Evolutionary conservation across 352 stramenopile species (phyloP).

Genomic region (Pythium monospermum): DNA sequence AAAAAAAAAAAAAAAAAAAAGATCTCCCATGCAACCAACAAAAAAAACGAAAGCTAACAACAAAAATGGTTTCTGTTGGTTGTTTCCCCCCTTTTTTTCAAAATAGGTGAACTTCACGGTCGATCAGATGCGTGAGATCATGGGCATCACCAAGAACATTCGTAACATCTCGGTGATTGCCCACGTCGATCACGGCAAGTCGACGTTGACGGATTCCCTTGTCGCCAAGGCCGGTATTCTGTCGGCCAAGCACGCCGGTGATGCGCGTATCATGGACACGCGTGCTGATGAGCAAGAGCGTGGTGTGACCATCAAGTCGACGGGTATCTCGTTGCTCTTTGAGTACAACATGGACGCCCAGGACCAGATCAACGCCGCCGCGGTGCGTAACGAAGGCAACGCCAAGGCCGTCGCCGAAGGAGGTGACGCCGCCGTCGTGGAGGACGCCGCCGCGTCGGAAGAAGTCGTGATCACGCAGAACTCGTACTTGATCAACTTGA

Average conservation of each 20-base stretch:
- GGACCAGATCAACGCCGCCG: constrained; percentile 74
- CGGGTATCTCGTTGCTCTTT: constrained; percentile 99
- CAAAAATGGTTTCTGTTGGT: no score
- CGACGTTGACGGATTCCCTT: constrained; percentile 97
- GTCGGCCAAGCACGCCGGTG: constrained; percentile 96
- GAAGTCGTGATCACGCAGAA: constrained; percentile 94
- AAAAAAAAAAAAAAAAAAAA: no score
- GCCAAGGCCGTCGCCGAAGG: constrained; percentile 34
- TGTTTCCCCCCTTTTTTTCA: neutral
- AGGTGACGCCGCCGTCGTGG: constrained; percentile 19
- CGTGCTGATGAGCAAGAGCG: constrained; percentile 99
- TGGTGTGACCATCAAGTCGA: constrained; percentile 99
- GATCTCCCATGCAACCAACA: no score
- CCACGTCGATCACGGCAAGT: constrained; percentile 99
- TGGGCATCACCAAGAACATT: constrained; percentile 99
- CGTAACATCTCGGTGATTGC: constrained; percentile 99
- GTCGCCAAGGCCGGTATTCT: constrained; percentile 99
- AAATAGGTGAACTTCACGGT: constrained; percentile 98
- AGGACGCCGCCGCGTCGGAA: constrained; percentile 24
- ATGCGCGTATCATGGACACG: constrained; percentile 99
- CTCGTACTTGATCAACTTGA: constrained; percentile 99
- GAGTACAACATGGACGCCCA: constrained; percentile 98
- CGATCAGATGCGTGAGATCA: constrained; percentile 98
- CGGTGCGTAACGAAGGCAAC: constrained; percentile 48
- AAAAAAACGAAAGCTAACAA: no score